Conservation (phyloP, 768 basidiomycete species). For the Tricholoma sp. region DNA sequence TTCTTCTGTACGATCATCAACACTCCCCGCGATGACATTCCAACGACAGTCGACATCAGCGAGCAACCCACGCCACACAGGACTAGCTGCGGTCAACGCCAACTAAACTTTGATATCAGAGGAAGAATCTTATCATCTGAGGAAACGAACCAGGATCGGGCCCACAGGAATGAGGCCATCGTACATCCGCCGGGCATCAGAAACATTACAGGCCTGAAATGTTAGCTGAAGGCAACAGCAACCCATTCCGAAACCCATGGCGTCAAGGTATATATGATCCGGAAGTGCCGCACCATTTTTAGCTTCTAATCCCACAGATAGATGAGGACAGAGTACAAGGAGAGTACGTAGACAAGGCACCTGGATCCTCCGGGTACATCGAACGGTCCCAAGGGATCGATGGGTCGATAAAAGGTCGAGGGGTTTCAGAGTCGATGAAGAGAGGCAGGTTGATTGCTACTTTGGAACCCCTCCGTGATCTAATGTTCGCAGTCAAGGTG, state of each 20-base stretch:
- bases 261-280: slow-evolving; percentile 96
- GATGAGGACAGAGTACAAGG: slow-evolving; percentile 8
- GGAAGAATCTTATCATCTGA: slow-evolving; percentile 4
- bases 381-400: slow-evolving; percentile 85
- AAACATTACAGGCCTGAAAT: slow-evolving; percentile 93
- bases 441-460: slow-evolving; percentile 94
- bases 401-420: slow-evolving; percentile 85
- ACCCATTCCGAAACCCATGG: slow-evolving; percentile 99
- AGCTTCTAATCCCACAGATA: slow-evolving; percentile 52
- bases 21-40: slow-evolving; percentile 98
- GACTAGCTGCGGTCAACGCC: slow-evolving; percentile 91
- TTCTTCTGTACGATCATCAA: slow-evolving; percentile 94
- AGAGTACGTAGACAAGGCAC: slow-evolving; percentile 31
- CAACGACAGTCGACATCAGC: slow-evolving; percentile 97
- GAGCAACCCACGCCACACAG: slow-evolving; percentile 90
- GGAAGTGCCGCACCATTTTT: slow-evolving; percentile 81
- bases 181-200: slow-evolving; percentile 89
- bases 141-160: slow-evolving; percentile 77
- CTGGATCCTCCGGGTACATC: slow-evolving; percentile 80
- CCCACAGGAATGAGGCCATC: slow-evolving; percentile 95
- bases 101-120: slow-evolving; percentile 45
- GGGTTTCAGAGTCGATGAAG: slow-evolving; percentile 84
- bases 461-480: slow-evolving; percentile 84
- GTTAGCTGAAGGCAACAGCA: slow-evolving; percentile 97
- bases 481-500: slow-evolving; percentile 96